phyloP scores from a whole-genome alignment of 2,329 filamentous ascomycete genomes.

The Colletotrichum lindemuthianum region DNA sequence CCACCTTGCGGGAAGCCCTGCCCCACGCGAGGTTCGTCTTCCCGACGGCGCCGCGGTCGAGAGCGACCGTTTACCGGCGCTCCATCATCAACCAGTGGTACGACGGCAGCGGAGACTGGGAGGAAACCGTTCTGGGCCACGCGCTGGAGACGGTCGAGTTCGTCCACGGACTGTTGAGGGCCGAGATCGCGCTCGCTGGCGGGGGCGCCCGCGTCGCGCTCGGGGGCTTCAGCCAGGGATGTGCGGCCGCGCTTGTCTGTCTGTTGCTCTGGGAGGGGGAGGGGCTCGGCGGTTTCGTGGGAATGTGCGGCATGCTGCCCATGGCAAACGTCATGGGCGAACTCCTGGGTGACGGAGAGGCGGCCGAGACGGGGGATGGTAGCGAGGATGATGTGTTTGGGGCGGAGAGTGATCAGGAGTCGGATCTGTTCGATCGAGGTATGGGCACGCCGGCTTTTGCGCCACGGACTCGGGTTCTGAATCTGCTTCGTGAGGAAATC shows the following conservation, averaged over 20 bases:
- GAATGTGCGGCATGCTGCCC: constrained; percentile 59
- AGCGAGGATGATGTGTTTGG: neutral
- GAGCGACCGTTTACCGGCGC: constrained; percentile 46
- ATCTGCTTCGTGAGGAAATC: constrained; percentile 16
- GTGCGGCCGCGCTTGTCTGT: constrained; percentile 55
- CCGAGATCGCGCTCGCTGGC: constrained; percentile 49
- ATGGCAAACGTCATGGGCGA: constrained; percentile 46
- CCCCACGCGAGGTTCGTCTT: constrained; percentile 60
- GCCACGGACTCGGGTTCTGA: neutral
- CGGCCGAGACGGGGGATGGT: neutral
- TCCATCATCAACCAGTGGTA: constrained; percentile 49
- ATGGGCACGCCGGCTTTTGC: neutral
- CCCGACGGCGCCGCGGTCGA: constrained; percentile 54
- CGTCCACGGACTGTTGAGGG: constrained; percentile 49
- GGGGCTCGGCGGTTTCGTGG: constrained; percentile 50
- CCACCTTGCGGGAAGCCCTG: constrained; percentile 47
- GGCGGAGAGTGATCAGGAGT: neutral
- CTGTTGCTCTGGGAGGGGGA: constrained; percentile 55
- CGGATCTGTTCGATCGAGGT: neutral
- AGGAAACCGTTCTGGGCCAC: constrained; percentile 41
- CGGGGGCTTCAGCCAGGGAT: constrained; percentile 65
- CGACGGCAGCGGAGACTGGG: constrained; percentile 49
- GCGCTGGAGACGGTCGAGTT: constrained; percentile 52
- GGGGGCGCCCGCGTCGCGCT: constrained; percentile 54
- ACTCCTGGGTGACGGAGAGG: neutral